Percentiles rank a stretch among this genome's conserved stretches.
Evolutionary conservation across 108 stramenopile genomes (phyloP).

Genomic region (Nitzschia sp.): DNA sequence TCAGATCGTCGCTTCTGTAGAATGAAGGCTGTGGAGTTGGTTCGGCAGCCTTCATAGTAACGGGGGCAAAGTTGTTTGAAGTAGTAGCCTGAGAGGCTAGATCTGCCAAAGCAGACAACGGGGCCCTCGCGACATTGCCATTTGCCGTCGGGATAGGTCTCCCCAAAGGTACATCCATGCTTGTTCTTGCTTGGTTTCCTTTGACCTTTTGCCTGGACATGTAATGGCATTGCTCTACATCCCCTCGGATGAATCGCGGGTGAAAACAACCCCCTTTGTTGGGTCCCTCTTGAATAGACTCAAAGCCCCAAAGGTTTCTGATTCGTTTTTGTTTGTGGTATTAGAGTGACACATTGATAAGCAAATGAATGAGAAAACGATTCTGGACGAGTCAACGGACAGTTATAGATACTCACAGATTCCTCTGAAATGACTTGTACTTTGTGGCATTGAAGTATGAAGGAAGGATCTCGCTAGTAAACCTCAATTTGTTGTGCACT

Average conservation of each 20-base stretch:
- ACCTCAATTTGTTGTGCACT: constrained; percentile 33
- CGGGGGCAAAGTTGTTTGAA: background rate
- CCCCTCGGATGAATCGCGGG: constrained; percentile 19
- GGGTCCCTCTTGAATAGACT: constrained; percentile 19
- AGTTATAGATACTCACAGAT: constrained; percentile 25
- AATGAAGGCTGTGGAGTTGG: background rate
- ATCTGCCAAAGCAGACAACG: constrained; percentile 9
- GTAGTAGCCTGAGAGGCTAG: background rate
- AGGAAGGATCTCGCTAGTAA: constrained; percentile 30
- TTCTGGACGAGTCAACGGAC: no score
- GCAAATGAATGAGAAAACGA: no score
- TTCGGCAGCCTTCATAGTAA: background rate
- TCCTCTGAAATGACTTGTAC: constrained; percentile 63
- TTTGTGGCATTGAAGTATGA: constrained; percentile 37
- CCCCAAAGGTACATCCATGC: no score
- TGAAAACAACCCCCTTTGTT: constrained; percentile 21
- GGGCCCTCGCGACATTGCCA: background rate
- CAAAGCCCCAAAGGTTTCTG: constrained; percentile 30
- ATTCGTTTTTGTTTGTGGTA: no score
- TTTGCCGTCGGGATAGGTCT: background rate
- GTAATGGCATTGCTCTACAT: constrained; percentile 22
- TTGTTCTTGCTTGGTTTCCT: constrained; percentile 4
- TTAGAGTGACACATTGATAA: no score
- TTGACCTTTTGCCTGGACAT: constrained; percentile 25
- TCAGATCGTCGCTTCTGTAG: background rate